Percentiles rank a stretch among this genome's conserved stretches.
These are phyloP conservation scores for Entoloma clypeatum DNA, from an alignment of 1,284 basidiomycete genomes.

Conservation along the genomic window DNA sequence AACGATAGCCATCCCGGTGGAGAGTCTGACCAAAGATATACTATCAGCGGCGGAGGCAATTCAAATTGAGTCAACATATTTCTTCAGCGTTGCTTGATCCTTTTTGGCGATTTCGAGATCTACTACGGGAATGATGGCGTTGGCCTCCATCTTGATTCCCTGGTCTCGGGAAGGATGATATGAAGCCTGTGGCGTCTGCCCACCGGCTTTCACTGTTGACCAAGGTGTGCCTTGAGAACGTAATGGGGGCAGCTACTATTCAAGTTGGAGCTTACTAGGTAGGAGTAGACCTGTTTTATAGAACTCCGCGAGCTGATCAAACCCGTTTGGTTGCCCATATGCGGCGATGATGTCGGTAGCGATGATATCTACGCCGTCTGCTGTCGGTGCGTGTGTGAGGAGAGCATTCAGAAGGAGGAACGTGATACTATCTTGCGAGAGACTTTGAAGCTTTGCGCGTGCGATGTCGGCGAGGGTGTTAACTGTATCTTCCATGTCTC, in stretches of 20 bases:
- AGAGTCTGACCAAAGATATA: constrained; percentile 5
- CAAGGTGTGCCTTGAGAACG: constrained; percentile 5
- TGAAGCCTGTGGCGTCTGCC: constrained; percentile 8
- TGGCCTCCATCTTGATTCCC: constrained; percentile 8
- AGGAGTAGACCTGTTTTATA: constrained; percentile 10
- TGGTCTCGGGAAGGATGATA: constrained; percentile 10
- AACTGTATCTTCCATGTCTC: too few relatives aligned
- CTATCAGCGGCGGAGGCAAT: neutral
- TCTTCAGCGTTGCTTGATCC: constrained; percentile 6
- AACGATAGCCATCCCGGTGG: constrained; percentile 11
- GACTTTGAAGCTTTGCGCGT: too few relatives aligned
- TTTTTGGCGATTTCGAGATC: constrained; percentile 11
- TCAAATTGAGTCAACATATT: constrained; percentile 2
- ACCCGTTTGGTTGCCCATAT: constrained; percentile 1
- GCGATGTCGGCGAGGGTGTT: too few relatives aligned
- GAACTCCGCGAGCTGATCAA: constrained; percentile 8
- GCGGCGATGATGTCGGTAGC: constrained; percentile 4
- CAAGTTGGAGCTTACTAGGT: neutral
- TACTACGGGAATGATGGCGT: constrained; percentile 7
- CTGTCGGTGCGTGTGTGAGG: too few relatives aligned
- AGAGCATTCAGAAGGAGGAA: too few relatives aligned
- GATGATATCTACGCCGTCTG: too few relatives aligned
- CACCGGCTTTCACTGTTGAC: constrained; percentile 6
- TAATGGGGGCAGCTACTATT: neutral
- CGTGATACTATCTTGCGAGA: too few relatives aligned